A percentile compares a stretch with the other conserved stretches of the same genome.
These are phyloP conservation scores for Phialocephala sp. DNA, from an alignment of 2,329 filamentous ascomycete species.

Conservation along the genomic window DNA sequence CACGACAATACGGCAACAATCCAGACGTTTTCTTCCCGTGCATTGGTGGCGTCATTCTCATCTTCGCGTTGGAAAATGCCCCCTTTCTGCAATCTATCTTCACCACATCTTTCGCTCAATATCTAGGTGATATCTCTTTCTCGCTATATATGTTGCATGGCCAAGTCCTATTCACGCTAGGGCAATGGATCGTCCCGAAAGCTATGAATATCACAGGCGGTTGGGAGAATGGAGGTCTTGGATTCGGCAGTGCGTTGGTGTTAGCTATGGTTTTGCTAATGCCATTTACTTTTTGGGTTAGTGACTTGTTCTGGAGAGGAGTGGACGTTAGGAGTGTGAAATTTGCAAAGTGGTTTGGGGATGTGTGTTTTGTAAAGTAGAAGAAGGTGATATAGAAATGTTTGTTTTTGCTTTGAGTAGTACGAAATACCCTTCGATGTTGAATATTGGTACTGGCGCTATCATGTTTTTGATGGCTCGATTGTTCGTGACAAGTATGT, in stretches of 20 bases:
- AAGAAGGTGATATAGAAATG: too few relatives aligned
- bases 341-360: slow-evolving; percentile 9
- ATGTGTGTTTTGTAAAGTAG: slow-evolving; percentile 5
- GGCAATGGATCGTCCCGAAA: slow-evolving; percentile 8
- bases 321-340: slow-evolving; percentile 8
- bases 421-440: too few relatives aligned
- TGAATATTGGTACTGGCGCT: too few relatives aligned
- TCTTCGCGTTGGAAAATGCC: background rate
- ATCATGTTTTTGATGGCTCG: too few relatives aligned
- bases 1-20: background rate
- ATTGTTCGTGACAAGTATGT: too few relatives aligned
- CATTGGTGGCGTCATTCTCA: background rate
- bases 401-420: too few relatives aligned
- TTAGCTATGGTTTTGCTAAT: background rate
- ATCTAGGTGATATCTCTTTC: slow-evolving; percentile 10
- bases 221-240: slow-evolving; percentile 8
- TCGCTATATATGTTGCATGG: slow-evolving; percentile 11
- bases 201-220: slow-evolving; percentile 8
- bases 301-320: slow-evolving; percentile 13
- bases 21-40: slow-evolving; percentile 6
- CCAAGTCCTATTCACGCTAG: slow-evolving; percentile 9
- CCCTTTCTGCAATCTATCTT: slow-evolving; percentile 2
- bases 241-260: background rate
- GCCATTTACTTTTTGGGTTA: slow-evolving; percentile 6
- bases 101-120: background rate